These are phyloP conservation scores for Gnetum montanum DNA, from an alignment of 75 land plant species.

Conservation along the genomic window DNA sequence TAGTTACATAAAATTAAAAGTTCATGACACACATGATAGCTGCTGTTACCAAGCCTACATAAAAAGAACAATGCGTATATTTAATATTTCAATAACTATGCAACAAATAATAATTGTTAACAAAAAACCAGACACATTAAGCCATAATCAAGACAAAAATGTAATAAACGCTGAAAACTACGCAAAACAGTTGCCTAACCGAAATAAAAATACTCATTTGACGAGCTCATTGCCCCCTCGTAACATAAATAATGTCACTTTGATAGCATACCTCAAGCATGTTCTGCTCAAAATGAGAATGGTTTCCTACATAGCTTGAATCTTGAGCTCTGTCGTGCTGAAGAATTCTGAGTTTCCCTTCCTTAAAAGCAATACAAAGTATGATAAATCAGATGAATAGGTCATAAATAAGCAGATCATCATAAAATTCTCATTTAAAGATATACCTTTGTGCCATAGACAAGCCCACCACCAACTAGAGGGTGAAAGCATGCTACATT, in stretches of 20 bases:
- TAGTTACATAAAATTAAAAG: background rate
- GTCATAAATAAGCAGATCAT: slow-evolving; percentile 93
- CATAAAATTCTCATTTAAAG: slow-evolving; percentile 12
- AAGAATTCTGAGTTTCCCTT: slow-evolving; percentile 81
- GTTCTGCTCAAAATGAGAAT: slow-evolving; percentile 32
- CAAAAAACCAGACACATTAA: background rate
- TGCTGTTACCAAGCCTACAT: too few species aligned
- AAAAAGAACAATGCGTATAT: too few species aligned
- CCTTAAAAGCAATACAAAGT: slow-evolving; percentile 33
- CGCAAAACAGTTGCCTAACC: background rate
- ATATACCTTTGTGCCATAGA: slow-evolving; percentile 98
- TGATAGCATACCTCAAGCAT: slow-evolving; percentile 42
- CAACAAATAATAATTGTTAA: background rate
- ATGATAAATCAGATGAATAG: slow-evolving; percentile 46
- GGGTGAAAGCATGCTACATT: slow-evolving; percentile 99
- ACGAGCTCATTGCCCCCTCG: too few species aligned
- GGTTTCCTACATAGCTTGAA: slow-evolving; percentile 8
- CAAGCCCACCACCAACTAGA: slow-evolving; percentile 77
- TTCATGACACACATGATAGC: background rate
- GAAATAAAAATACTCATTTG: too few species aligned
- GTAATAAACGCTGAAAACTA: background rate
- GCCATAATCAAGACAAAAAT: background rate
- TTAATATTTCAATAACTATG: background rate
- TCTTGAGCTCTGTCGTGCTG: slow-evolving; percentile 41
- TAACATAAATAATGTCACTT: too few species aligned